Base-by-base conservation (phyloP, 2,329 filamentous ascomycete species). In the Nigrospora osmanthi region DNA sequence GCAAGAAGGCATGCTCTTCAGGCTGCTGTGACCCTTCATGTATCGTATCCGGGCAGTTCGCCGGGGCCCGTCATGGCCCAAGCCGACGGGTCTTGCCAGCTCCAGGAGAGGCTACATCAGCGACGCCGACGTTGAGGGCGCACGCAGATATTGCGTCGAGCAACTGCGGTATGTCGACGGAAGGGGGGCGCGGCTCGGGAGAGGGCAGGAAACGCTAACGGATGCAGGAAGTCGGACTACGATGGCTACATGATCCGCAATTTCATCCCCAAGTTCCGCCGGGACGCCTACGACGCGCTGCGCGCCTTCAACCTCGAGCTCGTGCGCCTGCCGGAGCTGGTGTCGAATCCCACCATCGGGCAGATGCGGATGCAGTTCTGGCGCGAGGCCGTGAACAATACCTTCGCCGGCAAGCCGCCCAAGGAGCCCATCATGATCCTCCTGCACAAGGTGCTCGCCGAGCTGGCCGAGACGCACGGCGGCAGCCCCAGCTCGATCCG, bases 291-390 rank as follows among this genome's bases (percentile, higher is more conserved):
- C 67, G 79, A 95, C 54, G 89, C 90, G 47, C 81, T 98, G 47
- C 87, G 91, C 51, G 86, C 90, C 42, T 82, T 98, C 64, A 98
- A 98, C 61, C 78, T 97, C 57, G 91, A 96, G 64, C 79, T 96
- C 48, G 87, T 91, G 38, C 80, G 87, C 46, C 85, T 97, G 50
- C 89, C 93, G 46, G 91, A 97, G 66, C 81, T 87, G 12, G 90
- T 93, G 16, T 93, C 87, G 39, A 93, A 86, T 49, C 81, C 87
- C n/a, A 85, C 84, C 4, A 87, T 97, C 49, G 91, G 89, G 41
- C 75, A 83, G 43, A 81, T 97, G 75, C 89, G 93, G 52, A 84
- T 95, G 66, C 88, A 95, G 63, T 97, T 97, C 71, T 97, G 93
- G 87, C 81, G 87, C 41, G 90, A 97, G 55, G 81, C 87, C 5